Percentiles rank a stretch among this genome's conserved stretches.
These are phyloP conservation scores for Helminthosporium solani DNA, from an alignment of 2,329 filamentous ascomycete species.

Conservation along the genomic window DNA sequence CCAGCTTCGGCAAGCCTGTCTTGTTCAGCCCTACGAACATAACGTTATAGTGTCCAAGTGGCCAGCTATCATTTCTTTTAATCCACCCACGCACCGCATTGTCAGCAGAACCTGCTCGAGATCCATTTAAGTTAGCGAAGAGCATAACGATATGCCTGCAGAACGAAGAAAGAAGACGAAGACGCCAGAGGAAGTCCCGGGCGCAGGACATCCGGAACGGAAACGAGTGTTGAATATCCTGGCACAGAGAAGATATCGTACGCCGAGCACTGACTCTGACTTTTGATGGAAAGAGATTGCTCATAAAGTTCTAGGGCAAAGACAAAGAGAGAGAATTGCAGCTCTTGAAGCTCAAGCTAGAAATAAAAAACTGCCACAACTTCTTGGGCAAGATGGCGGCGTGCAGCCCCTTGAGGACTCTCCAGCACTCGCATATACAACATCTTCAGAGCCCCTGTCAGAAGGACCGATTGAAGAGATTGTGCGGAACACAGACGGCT, in stretches of 20 bases:
- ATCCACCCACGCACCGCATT: background rate
- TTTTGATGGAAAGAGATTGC: background rate
- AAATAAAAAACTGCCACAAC: background rate
- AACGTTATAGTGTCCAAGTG: constrained; percentile 18
- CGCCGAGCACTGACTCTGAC: background rate
- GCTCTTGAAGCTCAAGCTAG: constrained; percentile 27
- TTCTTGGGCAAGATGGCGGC: background rate
- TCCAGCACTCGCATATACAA: background rate
- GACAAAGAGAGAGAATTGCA: constrained; percentile 26
- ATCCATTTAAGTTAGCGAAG: constrained; percentile 11
- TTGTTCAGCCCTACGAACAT: constrained; percentile 13
- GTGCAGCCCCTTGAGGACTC: background rate
- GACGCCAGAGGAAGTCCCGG: constrained; percentile 22
- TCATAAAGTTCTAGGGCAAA: constrained; percentile 21
- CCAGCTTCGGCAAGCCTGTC: constrained; percentile 8
- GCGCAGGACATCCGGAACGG: constrained; percentile 29
- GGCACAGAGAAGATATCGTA: constrained; percentile 35
- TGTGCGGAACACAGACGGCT: constrained; percentile 2
- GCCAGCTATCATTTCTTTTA: too few species aligned
- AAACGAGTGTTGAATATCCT: constrained; percentile 35
- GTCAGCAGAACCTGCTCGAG: background rate
- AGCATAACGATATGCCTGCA: constrained; percentile 26
- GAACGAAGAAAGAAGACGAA: constrained; percentile 21
- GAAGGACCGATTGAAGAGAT: constrained; percentile 14
- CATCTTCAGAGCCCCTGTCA: background rate